Evolutionary conservation across 345 rosid species (phyloP).

Genomic region (Salix suchowensis): DNA sequence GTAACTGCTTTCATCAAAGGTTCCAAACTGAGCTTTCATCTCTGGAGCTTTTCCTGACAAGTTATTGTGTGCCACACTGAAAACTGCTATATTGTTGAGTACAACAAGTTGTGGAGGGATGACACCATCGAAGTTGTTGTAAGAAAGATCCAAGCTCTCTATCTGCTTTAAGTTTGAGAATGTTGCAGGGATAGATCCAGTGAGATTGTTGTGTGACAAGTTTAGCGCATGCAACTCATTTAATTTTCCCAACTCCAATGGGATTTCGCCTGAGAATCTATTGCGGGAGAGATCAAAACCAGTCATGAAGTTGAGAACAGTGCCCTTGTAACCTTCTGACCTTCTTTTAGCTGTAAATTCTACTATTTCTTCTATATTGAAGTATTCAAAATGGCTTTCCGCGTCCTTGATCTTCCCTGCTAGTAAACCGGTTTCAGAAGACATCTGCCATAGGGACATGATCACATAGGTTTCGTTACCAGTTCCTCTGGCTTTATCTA

Average conservation of each 20-base stretch:
- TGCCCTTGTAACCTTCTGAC: not conserved
- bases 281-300: not conserved
- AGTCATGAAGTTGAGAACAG: not conserved
- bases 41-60: too few relatives aligned
- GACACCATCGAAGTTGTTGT: conserved; percentile 18
- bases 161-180: conserved; percentile 23
- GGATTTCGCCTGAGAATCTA: not conserved
- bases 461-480: too few relatives aligned
- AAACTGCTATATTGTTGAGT: too few relatives aligned
- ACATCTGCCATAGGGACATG: too few relatives aligned
- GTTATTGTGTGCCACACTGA: too few relatives aligned
- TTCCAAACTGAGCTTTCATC: too few relatives aligned
- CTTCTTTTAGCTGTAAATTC: not conserved
- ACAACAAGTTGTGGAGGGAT: conserved; percentile 13
- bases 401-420: too few relatives aligned
- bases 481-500: too few relatives aligned
- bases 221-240: conserved; percentile 14
- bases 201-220: conserved; percentile 30
- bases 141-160: conserved; percentile 36
- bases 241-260: not conserved
- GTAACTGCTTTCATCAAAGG: conserved; percentile 4
- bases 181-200: conserved; percentile 14
- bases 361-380: not conserved
- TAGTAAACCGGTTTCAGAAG: too few relatives aligned
- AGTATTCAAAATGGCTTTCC: rapidly evolving